Evolutionary conservation across 352 stramenopile genomes (phyloP).

Genomic region (Phytophthora meadii): DNA sequence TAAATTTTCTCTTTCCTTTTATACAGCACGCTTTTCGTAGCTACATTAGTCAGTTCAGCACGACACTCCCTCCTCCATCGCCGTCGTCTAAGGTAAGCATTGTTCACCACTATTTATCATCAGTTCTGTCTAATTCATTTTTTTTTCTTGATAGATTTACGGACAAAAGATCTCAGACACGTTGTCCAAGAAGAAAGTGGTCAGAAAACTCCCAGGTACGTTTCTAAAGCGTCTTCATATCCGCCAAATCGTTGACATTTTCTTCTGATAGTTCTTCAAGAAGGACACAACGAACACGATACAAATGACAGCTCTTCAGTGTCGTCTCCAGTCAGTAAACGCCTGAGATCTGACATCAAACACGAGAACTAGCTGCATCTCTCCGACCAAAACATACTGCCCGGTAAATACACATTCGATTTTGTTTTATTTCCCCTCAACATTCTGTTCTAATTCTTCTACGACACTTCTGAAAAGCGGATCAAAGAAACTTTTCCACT

Average conservation of each 20-base stretch:
- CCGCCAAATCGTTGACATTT: neutral
- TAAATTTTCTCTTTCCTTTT: neutral
- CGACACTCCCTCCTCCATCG: slow-evolving; percentile 67
- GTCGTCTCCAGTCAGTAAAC: slow-evolving; percentile 24
- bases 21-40: slow-evolving; percentile 63
- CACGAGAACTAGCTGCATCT: neutral
- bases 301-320: slow-evolving; percentile 8
- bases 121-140: neutral
- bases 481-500: slow-evolving; percentile 65
- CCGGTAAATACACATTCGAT: neutral
- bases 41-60: slow-evolving; percentile 71
- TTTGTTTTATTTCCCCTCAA: neutral
- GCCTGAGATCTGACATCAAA: slow-evolving; percentile 14
- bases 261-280: slow-evolving; percentile 17
- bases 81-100: slow-evolving; percentile 69
- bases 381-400: slow-evolving; percentile 11
- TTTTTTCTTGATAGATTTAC: slow-evolving; percentile 16
- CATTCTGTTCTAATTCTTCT: slow-evolving; percentile 12
- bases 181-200: slow-evolving; percentile 22
- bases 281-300: slow-evolving; percentile 18
- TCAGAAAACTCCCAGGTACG: slow-evolving; percentile 34
- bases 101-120: neutral
- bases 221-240: neutral
- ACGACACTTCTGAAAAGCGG: slow-evolving; percentile 41
- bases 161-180: slow-evolving; percentile 16